phyloP scores from a whole-genome alignment of 2,329 filamentous ascomycete genomes.

The Acephala macrosclerotiorum region DNA sequence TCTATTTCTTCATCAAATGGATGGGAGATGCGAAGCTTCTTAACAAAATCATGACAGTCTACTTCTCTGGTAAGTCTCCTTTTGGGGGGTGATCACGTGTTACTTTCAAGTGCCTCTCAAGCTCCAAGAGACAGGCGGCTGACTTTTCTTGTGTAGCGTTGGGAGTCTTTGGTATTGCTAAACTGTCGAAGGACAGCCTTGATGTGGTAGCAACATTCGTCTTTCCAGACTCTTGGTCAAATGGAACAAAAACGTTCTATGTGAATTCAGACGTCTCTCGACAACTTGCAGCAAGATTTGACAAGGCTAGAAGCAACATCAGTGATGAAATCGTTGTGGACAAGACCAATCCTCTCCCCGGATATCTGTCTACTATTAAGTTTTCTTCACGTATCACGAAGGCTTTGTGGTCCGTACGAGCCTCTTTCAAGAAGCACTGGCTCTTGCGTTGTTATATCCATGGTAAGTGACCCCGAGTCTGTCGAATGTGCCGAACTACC shows the following conservation, averaged over 20 bases:
- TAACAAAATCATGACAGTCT: slow-evolving; percentile 83
- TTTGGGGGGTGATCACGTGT: not conserved
- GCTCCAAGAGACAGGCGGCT: not conserved
- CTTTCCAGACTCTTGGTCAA: slow-evolving; percentile 75
- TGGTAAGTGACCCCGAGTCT: slow-evolving; percentile 8
- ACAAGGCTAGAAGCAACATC: slow-evolving; percentile 22
- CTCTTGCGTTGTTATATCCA: slow-evolving; percentile 43
- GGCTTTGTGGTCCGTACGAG: slow-evolving; percentile 59
- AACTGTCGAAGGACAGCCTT: slow-evolving; percentile 76
- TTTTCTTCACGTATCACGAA: slow-evolving; percentile 39
- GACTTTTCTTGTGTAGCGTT: slow-evolving; percentile 52
- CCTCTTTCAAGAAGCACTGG: slow-evolving; percentile 60
- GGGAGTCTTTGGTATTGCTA: slow-evolving; percentile 78
- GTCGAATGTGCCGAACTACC: not conserved
- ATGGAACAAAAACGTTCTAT: slow-evolving; percentile 57
- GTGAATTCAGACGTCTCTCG: slow-evolving; percentile 46
- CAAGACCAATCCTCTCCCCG: slow-evolving; percentile 50
- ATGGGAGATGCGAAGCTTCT: slow-evolving; percentile 81
- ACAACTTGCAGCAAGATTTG: slow-evolving; percentile 32
- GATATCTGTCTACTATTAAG: slow-evolving; percentile 46
- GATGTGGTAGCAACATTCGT: slow-evolving; percentile 70
- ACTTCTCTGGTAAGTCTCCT: slow-evolving; percentile 66
- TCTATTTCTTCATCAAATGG: slow-evolving; percentile 92
- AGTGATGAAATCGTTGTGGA: slow-evolving; percentile 30
- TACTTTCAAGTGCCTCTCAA: not conserved